These are phyloP conservation scores for Clitocybe nebularis DNA, from an alignment of 1,284 basidiomycete species.

Conservation along the genomic window DNA sequence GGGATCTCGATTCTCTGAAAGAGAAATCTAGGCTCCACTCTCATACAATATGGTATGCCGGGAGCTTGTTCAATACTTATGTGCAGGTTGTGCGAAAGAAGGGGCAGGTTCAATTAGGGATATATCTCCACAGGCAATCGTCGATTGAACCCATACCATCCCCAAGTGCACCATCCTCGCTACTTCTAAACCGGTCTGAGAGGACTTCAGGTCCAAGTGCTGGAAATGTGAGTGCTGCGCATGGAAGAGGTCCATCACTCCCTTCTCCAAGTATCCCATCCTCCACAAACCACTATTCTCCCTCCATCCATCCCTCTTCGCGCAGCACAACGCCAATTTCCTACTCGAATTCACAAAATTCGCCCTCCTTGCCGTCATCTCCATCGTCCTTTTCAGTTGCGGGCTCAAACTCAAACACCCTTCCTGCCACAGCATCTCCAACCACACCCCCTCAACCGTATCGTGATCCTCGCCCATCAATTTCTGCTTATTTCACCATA, in stretches of 20 bases:
- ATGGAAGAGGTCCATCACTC: conserved; percentile 25
- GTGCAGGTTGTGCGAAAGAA: conserved; percentile 67
- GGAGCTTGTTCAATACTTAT: conserved; percentile 82
- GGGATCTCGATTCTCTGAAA: conserved; percentile 77
- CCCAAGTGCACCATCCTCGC: conserved; percentile 29
- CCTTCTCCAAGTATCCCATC: conserved; percentile 21
- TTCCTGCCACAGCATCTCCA: conserved; percentile 37
- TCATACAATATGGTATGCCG: conserved; percentile 77
- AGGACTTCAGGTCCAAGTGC: background rate
- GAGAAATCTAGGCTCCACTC: conserved; percentile 82
- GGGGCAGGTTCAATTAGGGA: conserved; percentile 72
- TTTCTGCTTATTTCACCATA: conserved; percentile 81
- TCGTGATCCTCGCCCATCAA: conserved; percentile 64
- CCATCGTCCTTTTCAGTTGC: conserved; percentile 15
- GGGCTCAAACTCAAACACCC: conserved; percentile 15
- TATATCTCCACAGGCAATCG: conserved; percentile 88
- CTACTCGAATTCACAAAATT: conserved; percentile 10
- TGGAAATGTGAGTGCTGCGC: conserved; percentile 8
- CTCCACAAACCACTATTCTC: conserved; percentile 35
- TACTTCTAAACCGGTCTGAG: conserved; percentile 3
- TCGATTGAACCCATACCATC: conserved; percentile 64
- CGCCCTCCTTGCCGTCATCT: conserved; percentile 23
- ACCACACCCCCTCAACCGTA: conserved; percentile 60
- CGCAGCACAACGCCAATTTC: conserved; percentile 38
- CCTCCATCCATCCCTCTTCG: conserved; percentile 37